Evolutionary conservation across 2,329 filamentous ascomycete species (phyloP).

Genomic region (Amesomyces nigricolor): DNA sequence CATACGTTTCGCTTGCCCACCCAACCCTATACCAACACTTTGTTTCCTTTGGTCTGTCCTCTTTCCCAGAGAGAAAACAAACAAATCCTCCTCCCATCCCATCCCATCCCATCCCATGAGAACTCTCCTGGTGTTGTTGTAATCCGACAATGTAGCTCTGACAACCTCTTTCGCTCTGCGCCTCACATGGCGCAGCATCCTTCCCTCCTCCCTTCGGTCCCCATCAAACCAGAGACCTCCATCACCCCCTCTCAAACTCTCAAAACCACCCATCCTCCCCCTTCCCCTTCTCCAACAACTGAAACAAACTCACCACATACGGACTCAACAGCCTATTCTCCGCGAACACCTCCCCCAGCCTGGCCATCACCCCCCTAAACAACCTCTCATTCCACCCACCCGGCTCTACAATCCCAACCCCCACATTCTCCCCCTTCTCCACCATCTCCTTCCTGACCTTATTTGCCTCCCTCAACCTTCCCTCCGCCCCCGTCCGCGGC

Average conservation of each 20-base stretch:
- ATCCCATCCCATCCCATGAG: no score
- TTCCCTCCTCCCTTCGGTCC: neutral
- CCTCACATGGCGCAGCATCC: neutral
- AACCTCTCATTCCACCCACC: constrained; percentile 62
- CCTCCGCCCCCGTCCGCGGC: constrained; percentile 55
- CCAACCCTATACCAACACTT: no score
- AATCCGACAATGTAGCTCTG: no score
- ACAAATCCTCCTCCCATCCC: no score
- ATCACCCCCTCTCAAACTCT: neutral
- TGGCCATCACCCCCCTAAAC: constrained; percentile 60
- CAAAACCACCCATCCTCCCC: constrained; percentile 2
- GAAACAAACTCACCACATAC: constrained; percentile 32
- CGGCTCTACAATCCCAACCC: constrained; percentile 1
- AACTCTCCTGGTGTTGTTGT: no score
- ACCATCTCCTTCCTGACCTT: neutral
- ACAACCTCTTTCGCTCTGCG: neutral
- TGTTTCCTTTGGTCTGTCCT: no score
- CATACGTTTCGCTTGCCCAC: no score
- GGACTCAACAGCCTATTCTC: constrained; percentile 57
- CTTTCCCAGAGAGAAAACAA: no score
- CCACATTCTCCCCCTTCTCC: constrained; percentile 28
- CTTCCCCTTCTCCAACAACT: constrained; percentile 27
- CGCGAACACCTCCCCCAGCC: constrained; percentile 63
- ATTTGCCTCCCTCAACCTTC: constrained; percentile 42
- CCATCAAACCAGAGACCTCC: no score